Evolutionary conservation across 371 early-diverging fungal species (phyloP).

Genomic region (Lichtheimia corymbifera): DNA sequence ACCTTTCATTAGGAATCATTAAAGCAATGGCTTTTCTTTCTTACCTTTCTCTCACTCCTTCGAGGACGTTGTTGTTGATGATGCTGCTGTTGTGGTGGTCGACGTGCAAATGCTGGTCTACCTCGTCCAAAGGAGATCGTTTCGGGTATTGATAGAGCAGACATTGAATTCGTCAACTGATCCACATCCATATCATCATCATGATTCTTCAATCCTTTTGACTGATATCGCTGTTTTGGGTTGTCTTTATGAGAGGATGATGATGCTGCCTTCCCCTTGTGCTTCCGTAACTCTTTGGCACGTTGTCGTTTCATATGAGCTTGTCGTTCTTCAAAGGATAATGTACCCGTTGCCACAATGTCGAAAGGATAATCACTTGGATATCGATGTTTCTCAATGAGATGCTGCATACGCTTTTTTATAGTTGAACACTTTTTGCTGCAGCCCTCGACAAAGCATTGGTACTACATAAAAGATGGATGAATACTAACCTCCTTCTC

Average conservation of each 20-base stretch:
- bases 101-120: slow-evolving; percentile 10
- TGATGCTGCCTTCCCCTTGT: background rate
- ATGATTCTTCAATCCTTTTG: background rate
- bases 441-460: slow-evolving; percentile 74
- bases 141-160: slow-evolving; percentile 31
- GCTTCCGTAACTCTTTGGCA: background rate
- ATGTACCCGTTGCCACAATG: slow-evolving; percentile 54
- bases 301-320: background rate
- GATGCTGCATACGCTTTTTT: slow-evolving; percentile 59
- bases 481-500: background rate
- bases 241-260: background rate
- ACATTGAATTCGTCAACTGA: slow-evolving; percentile 20
- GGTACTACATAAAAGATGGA: slow-evolving; percentile 46
- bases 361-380: slow-evolving; percentile 68
- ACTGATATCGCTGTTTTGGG: background rate
- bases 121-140: slow-evolving; percentile 41
- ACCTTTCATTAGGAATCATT: background rate
- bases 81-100: background rate
- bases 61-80: background rate
- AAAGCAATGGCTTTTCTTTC: no score
- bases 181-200: slow-evolving; percentile 19
- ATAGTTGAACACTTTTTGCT: slow-evolving; percentile 46
- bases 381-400: slow-evolving; percentile 69
- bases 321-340: slow-evolving; percentile 38
- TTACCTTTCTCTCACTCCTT: no score